These are phyloP conservation scores for Penicillium polonicum DNA, from an alignment of 2,329 filamentous ascomycete species.

Conservation along the genomic window DNA sequence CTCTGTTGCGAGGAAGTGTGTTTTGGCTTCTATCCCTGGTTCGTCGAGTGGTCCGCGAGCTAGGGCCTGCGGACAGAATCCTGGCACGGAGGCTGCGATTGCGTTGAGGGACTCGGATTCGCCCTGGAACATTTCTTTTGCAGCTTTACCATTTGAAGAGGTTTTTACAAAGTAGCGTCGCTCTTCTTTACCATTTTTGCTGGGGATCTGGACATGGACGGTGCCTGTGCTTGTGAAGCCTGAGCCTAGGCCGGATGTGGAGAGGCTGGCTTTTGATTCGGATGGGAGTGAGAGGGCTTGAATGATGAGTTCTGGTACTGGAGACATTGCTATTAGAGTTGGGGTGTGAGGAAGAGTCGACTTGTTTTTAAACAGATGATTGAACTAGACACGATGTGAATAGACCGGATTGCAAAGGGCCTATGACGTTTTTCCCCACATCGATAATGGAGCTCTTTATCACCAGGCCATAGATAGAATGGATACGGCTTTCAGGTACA, in stretches of 20 bases:
- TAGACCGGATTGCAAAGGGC: background rate
- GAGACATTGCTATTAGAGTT: slow-evolving; percentile 25
- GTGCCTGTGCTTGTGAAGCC: slow-evolving; percentile 47
- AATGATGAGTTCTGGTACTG: slow-evolving; percentile 36
- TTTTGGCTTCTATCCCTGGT: slow-evolving; percentile 37
- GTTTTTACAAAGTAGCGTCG: slow-evolving; percentile 45
- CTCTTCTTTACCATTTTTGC: slow-evolving; percentile 24
- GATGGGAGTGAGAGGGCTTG: slow-evolving; percentile 38
- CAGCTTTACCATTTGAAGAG: slow-evolving; percentile 31
- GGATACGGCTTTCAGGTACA: background rate
- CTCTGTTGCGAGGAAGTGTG: slow-evolving; percentile 66
- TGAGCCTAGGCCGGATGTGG: slow-evolving; percentile 40
- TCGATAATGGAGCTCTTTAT: background rate
- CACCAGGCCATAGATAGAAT: background rate
- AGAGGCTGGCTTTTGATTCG: slow-evolving; percentile 36
- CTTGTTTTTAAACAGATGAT: background rate
- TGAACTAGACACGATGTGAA: background rate
- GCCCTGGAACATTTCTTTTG: slow-evolving; percentile 53
- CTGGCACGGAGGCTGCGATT: slow-evolving; percentile 68
- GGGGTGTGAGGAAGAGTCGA: background rate
- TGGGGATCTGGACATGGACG: slow-evolving; percentile 36
- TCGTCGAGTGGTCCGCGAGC: slow-evolving; percentile 64
- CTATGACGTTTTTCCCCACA: slow-evolving; percentile 1
- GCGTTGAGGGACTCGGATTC: slow-evolving; percentile 83
- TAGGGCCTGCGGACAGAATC: slow-evolving; percentile 72